Evolutionary conservation across 768 basidiomycete genomes (phyloP), one percentile per base, ranked within the genome.

Genomic region (Amanita muscaria): DNA sequence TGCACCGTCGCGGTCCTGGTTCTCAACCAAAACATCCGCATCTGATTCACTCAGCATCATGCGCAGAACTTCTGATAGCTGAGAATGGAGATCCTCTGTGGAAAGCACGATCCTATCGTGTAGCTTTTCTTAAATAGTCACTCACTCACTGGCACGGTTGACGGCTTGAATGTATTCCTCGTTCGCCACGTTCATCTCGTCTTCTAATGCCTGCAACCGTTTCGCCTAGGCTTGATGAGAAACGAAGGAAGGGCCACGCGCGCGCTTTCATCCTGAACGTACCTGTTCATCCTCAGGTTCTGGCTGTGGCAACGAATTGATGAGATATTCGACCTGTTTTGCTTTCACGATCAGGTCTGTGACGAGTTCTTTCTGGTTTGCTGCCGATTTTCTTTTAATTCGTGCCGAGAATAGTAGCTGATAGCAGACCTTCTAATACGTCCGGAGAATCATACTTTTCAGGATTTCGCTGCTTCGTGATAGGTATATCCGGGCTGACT

Each of bases 281-380:
- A 79, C 88, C 71, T 88, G 87, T 16, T 71, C 72, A 56, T 85
- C 83, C 56, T 88, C 86, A 2, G 79, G 71, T 57, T 90, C 88
- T 2, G 83, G 82, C 30, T 76, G 77, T 0, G 88, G 89, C 11
- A 94, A 62, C 0, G 80, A 80, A 40, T 83, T 76, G 40, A 94
- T 87, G 38, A 93, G 73, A 54, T 78, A 82, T 53, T 93, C 85
- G 32, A 94, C 76, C 59, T 92, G 88, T 56, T 93, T 93, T 11
- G 88, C 88, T 55, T 93, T 92, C 30, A 79, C 72, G 31, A 92
- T 73, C 31, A 94, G 68, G 55, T 93, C 90, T 12, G 73, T 66
- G 4, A 90, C 87, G 16, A 93, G 78, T 59, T 93, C 89, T 51
- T 76, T 82, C 60, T 83, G 77, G 65, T 88, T 92, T 9, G 79